A percentile compares a stretch with the other conserved stretches of the same genome.
Conservation (phyloP, 768 basidiomycete genomes). For the Naganishia friedmannii region DNA sequence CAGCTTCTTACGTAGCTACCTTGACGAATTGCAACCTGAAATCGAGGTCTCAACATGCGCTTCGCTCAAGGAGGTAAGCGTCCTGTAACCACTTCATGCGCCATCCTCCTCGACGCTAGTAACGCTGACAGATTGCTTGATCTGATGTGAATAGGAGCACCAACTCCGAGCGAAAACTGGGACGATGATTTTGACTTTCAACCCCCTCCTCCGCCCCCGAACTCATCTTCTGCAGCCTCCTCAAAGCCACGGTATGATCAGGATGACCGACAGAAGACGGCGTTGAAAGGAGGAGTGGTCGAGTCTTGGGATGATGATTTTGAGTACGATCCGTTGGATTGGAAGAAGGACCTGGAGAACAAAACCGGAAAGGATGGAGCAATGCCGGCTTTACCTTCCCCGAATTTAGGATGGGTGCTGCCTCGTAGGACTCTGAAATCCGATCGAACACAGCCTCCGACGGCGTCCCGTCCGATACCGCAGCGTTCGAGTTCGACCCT, state of each 20-base stretch:
- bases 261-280: not conserved
- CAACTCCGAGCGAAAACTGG: slow-evolving; percentile 28
- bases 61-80: not conserved
- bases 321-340: slow-evolving; percentile 17
- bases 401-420: no score
- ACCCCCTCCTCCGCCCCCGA: not conserved
- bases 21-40: not conserved
- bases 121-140: not conserved
- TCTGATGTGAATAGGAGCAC: not conserved
- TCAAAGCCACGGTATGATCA: not conserved
- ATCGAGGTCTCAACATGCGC: not conserved
- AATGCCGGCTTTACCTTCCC: not conserved
- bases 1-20: no score
- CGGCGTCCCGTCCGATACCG: not conserved
- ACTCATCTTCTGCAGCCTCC: not conserved
- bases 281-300: not conserved
- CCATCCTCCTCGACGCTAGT: not conserved
- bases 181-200: slow-evolving; percentile 33
- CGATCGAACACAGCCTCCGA: not conserved
- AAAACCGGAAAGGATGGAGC: no score
- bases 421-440: not conserved
- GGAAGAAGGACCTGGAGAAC: not conserved
- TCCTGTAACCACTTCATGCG: no score
- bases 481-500: not conserved
- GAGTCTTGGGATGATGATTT: slow-evolving; percentile 24